A percentile compares a stretch with the other conserved stretches of the same genome.
Evolutionary conservation across 73 alveolate genomes (phyloP).

Genomic region (Paramecium sexaurelia): DNA sequence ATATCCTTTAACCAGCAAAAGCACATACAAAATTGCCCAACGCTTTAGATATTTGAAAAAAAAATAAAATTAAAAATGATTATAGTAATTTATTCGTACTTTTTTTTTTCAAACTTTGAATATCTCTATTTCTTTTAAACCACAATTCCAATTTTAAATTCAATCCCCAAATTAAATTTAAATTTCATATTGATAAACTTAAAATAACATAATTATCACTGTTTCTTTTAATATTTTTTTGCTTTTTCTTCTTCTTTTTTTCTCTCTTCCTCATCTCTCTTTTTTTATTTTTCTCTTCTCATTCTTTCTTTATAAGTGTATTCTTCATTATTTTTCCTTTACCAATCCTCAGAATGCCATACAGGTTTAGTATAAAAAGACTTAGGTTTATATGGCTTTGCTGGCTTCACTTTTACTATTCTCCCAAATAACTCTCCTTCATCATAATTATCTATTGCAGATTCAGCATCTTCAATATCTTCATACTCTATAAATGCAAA

Average conservation of each 20-base stretch:
- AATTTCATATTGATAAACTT: background rate
- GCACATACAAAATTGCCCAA: background rate
- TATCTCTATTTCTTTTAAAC: too few relatives aligned
- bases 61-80: background rate
- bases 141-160: too few relatives aligned
- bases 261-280: slow-evolving; percentile 23
- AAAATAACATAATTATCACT: background rate
- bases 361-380: slow-evolving; percentile 53
- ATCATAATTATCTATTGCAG: slow-evolving; percentile 54
- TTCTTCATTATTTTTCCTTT: slow-evolving; percentile 46
- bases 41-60: background rate
- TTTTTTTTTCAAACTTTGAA: too few relatives aligned
- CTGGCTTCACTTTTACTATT: slow-evolving; percentile 52
- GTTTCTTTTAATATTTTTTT: background rate
- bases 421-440: slow-evolving; percentile 54
- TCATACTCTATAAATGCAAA: slow-evolving; percentile 55
- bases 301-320: slow-evolving; percentile 7
- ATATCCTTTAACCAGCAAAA: background rate
- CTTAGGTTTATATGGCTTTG: slow-evolving; percentile 53
- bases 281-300: slow-evolving; percentile 33
- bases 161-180: background rate
- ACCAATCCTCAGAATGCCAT: slow-evolving; percentile 62
- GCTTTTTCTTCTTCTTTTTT: slow-evolving; percentile 52
- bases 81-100: background rate
- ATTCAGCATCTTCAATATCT: slow-evolving; percentile 56